Base-by-base conservation (phyloP, 2,329 filamentous ascomycete genomes). In the Didymella exigua region DNA sequence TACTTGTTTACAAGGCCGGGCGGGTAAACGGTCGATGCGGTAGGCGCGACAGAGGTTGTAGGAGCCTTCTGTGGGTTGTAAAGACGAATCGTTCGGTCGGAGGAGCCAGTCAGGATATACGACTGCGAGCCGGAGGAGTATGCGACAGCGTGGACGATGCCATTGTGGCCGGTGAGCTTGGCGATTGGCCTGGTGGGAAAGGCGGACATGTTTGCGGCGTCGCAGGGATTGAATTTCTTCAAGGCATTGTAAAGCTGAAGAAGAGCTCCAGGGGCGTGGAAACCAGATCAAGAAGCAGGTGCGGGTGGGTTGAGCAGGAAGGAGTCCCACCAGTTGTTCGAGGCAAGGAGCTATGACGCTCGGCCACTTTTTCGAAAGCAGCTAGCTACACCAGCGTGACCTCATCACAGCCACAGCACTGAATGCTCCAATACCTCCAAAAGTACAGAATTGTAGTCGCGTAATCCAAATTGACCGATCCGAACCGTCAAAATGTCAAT, bases 71-170 rank as follows among this genome's bases (percentile, higher is more conserved):
- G 79, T 1, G 89, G 89, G 75, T 96, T 96, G 80, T 92, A 96
- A 34, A 97, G 87, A 52, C 93, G 88, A 72, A 97, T 87, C 14
- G 86, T 83, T 59, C 92, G 90, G 81, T 97, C 93, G 46, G 90
- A 85, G 29, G 89, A 91, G 68, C 93, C 93, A 30, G 91, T 92
- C 55, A 98, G 84, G 71, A 97, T 70, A 64, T 82, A 83, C 67
- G 81, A 76, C 24, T 78, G 76, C n/a, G 69, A 60, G 48, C 78
- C 79, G 43, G 79, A 74, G 52, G 77, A 80, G 74, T 81, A 83
- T 42, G 77, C 76, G 54, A 83, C 68, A 56, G 79, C 78, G 66
- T 83, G 79, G 45, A 83, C 78, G 54, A 77, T 76, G 56, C 77
- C 76, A 62, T 67, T 72, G 51, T 78, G 76, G 56, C 77, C 77